Base-by-base conservation (phyloP, 139 green algal species). In the Chlamydomonas sphaeroides region DNA sequence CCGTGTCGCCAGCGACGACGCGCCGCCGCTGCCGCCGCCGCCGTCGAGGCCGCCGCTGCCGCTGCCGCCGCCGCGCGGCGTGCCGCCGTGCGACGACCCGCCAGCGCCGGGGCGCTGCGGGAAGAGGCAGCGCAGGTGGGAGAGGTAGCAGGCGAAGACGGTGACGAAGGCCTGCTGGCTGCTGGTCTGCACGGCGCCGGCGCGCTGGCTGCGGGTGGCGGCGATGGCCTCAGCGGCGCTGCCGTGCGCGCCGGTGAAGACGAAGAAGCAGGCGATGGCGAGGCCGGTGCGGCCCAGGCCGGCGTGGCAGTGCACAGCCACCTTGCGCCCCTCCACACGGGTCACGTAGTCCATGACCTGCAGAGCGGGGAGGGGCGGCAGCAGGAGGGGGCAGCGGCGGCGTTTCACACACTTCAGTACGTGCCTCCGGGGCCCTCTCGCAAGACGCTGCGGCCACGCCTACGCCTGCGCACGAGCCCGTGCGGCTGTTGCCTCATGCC, bases 241-340 rank as follows among this genome's bases (percentile, higher is more conserved):
- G 72, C 33, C 39, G 35, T 74, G 68, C 35, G 81, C 4, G 62
- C 75, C 79, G 25, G 59, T 32, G 80, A 84, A 92, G 53, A 95
- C 85, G 38, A 94, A 77, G 84, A 87, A 94, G 80, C 89, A 94
- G 23, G 92, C 92, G 62, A 94, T 92, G 59, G 89, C 85, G 28
- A 94, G 88, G 32, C 91, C 92, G 35, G 92, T 95, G 45, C 92
- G 90, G 3, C 92, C 92, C 48, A 95, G 81, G 25, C 92, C 92
- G 5, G 92, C 91, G 71, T 95, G 92, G 75, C 92, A 94, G 74
- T 95, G 92, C 62, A 95, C 90, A 32, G 88, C 89, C 2, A 95
- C 75, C 65, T 89, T 90, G 51, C 78, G 87, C 28, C 62, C 38
- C 82, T 93, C 86, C 32, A 87, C 83, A 10, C 35, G 48, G 0